phyloP scores from a whole-genome alignment of 805 yeast genomes.

The Barnettozyma californica region DNA sequence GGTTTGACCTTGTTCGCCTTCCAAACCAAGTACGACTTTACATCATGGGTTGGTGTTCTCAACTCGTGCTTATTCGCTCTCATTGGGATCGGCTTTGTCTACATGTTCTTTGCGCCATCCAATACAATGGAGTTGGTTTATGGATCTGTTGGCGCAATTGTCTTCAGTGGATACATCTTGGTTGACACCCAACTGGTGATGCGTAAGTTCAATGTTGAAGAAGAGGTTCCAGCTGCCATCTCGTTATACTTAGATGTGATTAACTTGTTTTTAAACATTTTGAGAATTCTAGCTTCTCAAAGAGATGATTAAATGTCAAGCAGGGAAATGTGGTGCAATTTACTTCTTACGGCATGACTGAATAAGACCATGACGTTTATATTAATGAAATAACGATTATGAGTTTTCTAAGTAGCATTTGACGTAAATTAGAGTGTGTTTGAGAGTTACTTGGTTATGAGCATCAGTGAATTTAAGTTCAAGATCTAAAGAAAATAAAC shows the following conservation, averaged over 20 bases:
- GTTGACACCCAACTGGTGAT: constrained; percentile 79
- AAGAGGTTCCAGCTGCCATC: constrained; percentile 78
- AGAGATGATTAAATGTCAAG: constrained; percentile 17
- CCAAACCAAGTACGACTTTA: constrained; percentile 72
- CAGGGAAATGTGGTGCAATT: background rate
- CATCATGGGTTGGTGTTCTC: constrained; percentile 57
- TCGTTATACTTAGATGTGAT: constrained; percentile 75
- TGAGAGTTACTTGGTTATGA: background rate
- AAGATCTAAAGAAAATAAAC: too few species aligned
- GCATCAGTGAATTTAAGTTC: too few species aligned
- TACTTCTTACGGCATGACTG: background rate
- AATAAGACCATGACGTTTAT: background rate
- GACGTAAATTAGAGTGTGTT: too few species aligned
- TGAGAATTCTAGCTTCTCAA: constrained; percentile 49
- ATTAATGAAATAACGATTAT: background rate
- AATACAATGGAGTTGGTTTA: constrained; percentile 57
- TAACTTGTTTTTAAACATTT: constrained; percentile 72
- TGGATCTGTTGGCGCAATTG: constrained; percentile 66
- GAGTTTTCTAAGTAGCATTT: background rate
- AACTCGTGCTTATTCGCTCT: constrained; percentile 57
- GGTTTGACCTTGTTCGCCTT: constrained; percentile 74
- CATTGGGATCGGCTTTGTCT: constrained; percentile 66
- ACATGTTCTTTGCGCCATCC: constrained; percentile 57
- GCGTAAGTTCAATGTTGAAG: constrained; percentile 73
- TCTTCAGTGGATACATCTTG: constrained; percentile 67